Base-by-base conservation (phyloP, 169 alveolate species). In the Cryptosporidium xiaoi region DNA sequence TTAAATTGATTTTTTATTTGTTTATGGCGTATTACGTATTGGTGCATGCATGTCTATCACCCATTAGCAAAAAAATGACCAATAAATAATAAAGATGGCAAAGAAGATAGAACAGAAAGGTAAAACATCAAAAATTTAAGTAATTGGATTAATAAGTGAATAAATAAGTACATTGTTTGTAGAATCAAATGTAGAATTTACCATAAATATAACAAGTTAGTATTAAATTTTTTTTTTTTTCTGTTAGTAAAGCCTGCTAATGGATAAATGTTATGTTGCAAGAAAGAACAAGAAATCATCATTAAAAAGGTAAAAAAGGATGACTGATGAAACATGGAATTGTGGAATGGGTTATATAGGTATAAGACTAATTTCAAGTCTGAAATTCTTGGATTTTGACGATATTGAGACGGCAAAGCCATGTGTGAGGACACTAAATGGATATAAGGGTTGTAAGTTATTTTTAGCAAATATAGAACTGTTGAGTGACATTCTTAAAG, bases 361-460 rank as follows among this genome's bases (percentile, higher is more conserved):
- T 2, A 62, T 77, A 40, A 56, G 87, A 77, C 55, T 77, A 48
- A 60, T 77, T 20, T 56, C 87, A 13, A 62, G 71, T 1, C 50
- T 77, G 33, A 77, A 77, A 27, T 60, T 77, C 20, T 7, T 77
- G n/a, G 71, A 77, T 6, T 77, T 77, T 77, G 87, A 77, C 27
- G 87, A 77, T n/a, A 46, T 77, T 13, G 69, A 56, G 31, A 77
- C 65, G 31, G 87, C 66, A 34, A 77, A 77, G n/a, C 87, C 71
- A 18, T 77, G 77, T 34, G 56, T 77, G 50, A 77, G 50, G 55
- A 77, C 87, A 29, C 33, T 56, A 56, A 48, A 77, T 16, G 87
- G 87, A n/a, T 77, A 56, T 24, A 77, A 31, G 36, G 71, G 87
- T 12, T 77, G 87, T 51, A 77, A 77, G 50, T 62, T 77, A 20